phyloP scores from a whole-genome alignment of 495 filamentous ascomycete genomes.

The Barbatosphaeria neglecta region DNA sequence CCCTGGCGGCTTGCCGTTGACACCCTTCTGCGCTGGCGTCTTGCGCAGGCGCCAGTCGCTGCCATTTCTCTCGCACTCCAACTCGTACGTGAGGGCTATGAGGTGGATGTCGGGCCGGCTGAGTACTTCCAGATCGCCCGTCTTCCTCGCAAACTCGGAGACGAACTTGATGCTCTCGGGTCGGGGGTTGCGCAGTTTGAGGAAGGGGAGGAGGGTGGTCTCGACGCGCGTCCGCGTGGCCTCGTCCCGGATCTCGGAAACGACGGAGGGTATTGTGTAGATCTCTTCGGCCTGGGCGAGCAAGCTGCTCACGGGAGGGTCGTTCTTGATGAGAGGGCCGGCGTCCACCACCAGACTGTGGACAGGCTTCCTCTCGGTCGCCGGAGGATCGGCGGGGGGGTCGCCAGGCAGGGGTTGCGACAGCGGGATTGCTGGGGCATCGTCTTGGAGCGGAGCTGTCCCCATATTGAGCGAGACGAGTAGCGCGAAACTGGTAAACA shows the following conservation, averaged over 20 bases:
- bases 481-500: too few species aligned
- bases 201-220: constrained; percentile 70
- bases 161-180: constrained; percentile 66
- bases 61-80: constrained; percentile 73
- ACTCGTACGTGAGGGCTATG: constrained; percentile 80
- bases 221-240: constrained; percentile 68
- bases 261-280: constrained; percentile 74
- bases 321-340: constrained; percentile 83
- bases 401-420: not conserved
- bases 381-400: not conserved
- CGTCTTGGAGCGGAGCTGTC: not conserved
- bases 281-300: constrained; percentile 63
- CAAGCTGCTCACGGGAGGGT: constrained; percentile 66
- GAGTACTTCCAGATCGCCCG: constrained; percentile 78
- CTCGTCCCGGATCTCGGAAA: constrained; percentile 83
- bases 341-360: constrained; percentile 83
- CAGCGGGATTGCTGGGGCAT: not conserved
- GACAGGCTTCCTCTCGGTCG: constrained; percentile 44
- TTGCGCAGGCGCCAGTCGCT: constrained; percentile 74
- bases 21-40: constrained; percentile 60
- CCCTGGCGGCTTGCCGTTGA: constrained; percentile 59
- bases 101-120: constrained; percentile 81
- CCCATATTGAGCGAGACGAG: not conserved
- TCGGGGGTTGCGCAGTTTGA: constrained; percentile 61
- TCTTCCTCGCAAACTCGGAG: constrained; percentile 77